Evolutionary conservation across 441 rosid genomes (phyloP), one percentile per base, ranked within the genome.

Genomic region (Populus trichocarpa): DNA sequence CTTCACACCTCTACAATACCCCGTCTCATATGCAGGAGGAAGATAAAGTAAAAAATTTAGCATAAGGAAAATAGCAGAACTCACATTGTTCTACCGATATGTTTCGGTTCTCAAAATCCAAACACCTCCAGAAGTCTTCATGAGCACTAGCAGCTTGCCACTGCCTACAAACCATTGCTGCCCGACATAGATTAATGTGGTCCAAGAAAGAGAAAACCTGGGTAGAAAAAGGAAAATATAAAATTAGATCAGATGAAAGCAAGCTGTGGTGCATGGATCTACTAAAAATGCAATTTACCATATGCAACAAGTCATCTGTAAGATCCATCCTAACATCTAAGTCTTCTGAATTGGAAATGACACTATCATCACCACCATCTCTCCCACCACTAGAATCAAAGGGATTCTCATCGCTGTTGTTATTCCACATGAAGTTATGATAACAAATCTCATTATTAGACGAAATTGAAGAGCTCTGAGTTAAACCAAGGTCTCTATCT

Each of bases 121-220:
- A 85, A 84, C 88, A 85, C 86, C 87, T 97, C 98, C 99, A 97
- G 75, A 93, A 95, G 81, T 94, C 98, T 82, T 97, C 99, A 89
- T 97, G 99, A 67, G 96, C 85, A 84, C 97, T 94, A 77, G 98
- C 98, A 77, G 84, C 83, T 87, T 92, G 93, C 99, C 99, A 97
- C 87, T 93, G 99, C 80, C 89, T 88, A 85, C 99, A 95, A 42
- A 97, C 98, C 86, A 89, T 87, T 66, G 96, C 97, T 73, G 98
- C 95, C 73, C 87, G 89, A 81, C 98, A 93, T 53, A 97, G 93
- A 87, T 90, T 89, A 72, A 79, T 77, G 50, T 90, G 91, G 77
- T 90, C 89, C 92, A 94, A 86, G 86, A 95, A 93, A 61, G 98
- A 93, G 84, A 97, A 97, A 50, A 97, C 99, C 99, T 97, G 87